A percentile compares a stretch with the other conserved stretches of the same genome.
Evolutionary conservation across 352 stramenopile genomes (phyloP).

Genomic region (Peronospora belbahrii): DNA sequence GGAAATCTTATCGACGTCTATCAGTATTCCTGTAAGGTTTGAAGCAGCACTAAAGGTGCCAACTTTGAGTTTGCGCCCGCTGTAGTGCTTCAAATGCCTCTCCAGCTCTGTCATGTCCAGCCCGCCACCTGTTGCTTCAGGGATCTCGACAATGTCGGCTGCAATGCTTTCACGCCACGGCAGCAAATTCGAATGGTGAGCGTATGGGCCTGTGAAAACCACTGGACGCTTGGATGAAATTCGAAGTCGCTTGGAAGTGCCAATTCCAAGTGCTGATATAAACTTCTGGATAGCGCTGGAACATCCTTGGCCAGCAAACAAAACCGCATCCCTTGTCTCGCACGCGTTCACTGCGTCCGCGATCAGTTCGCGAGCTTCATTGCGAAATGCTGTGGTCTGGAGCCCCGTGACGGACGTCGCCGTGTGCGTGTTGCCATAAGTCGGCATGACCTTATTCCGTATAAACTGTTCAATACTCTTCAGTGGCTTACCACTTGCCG

Average conservation of each 20-base stretch:
- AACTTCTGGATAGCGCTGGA: slow-evolving; percentile 84
- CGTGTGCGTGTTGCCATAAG: slow-evolving; percentile 97
- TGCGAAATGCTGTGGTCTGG: slow-evolving; percentile 89
- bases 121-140: slow-evolving; percentile 38
- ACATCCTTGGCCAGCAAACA: slow-evolving; percentile 89
- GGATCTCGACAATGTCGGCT: slow-evolving; percentile 71
- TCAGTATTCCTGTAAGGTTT: slow-evolving; percentile 93
- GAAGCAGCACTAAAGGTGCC: slow-evolving; percentile 88
- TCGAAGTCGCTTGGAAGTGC: slow-evolving; percentile 18
- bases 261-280: slow-evolving; percentile 54
- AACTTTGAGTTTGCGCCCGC: slow-evolving; percentile 54
- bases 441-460: slow-evolving; percentile 77
- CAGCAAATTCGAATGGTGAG: slow-evolving; percentile 97
- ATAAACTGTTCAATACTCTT: slow-evolving; percentile 90
- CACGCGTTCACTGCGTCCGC: slow-evolving; percentile 81
- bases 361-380: slow-evolving; percentile 93
- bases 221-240: slow-evolving; percentile 46
- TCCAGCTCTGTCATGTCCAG: slow-evolving; percentile 59
- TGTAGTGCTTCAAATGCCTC: slow-evolving; percentile 40
- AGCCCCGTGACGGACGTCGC: slow-evolving; percentile 66
- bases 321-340: slow-evolving; percentile 87
- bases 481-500: slow-evolving; percentile 85
- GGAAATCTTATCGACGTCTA: slow-evolving; percentile 85
- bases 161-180: slow-evolving; percentile 90
- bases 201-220: slow-evolving; percentile 90